Conservation (phyloP, 2,329 filamentous ascomycete species). For the Hysterium pulicare region DNA sequence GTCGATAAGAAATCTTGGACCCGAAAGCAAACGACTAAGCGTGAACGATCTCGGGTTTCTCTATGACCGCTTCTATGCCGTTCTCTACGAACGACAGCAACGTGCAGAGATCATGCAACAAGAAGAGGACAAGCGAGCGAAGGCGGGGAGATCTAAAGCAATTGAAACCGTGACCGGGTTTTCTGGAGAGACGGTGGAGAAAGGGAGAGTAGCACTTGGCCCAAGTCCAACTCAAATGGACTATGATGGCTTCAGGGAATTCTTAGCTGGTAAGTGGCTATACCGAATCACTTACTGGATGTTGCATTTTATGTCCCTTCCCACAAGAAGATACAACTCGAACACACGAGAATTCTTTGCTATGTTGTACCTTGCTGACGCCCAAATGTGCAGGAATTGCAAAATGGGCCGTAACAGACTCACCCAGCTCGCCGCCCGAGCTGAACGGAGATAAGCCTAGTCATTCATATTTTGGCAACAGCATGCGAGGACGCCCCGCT, state of each 20-base stretch:
- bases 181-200: slow-evolving; percentile 60
- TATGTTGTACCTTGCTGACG: background rate
- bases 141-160: slow-evolving; percentile 57
- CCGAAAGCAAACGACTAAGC: slow-evolving; percentile 88
- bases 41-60: slow-evolving; percentile 82
- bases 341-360: no score
- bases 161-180: slow-evolving; percentile 49
- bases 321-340: no score
- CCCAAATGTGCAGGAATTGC: slow-evolving; percentile 70
- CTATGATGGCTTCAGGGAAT: slow-evolving; percentile 93
- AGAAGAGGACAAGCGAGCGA: slow-evolving; percentile 64
- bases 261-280: slow-evolving; percentile 60
- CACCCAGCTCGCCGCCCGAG: slow-evolving; percentile 61
- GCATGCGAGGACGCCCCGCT: slow-evolving; percentile 37
- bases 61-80: slow-evolving; percentile 90
- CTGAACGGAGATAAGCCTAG: slow-evolving; percentile 50
- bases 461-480: slow-evolving; percentile 56
- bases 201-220: slow-evolving; percentile 81
- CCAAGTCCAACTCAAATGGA: slow-evolving; percentile 93
- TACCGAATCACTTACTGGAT: background rate
- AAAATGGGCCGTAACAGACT: slow-evolving; percentile 90
- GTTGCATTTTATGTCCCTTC: background rate
- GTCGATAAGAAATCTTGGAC: slow-evolving; percentile 89
- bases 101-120: slow-evolving; percentile 68
- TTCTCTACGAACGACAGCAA: slow-evolving; percentile 89